Percentiles rank a stretch among this genome's conserved stretches.
These are phyloP conservation scores for Arachis stenosperma DNA, from an alignment of 306 rosid genomes.

Conservation along the genomic window DNA sequence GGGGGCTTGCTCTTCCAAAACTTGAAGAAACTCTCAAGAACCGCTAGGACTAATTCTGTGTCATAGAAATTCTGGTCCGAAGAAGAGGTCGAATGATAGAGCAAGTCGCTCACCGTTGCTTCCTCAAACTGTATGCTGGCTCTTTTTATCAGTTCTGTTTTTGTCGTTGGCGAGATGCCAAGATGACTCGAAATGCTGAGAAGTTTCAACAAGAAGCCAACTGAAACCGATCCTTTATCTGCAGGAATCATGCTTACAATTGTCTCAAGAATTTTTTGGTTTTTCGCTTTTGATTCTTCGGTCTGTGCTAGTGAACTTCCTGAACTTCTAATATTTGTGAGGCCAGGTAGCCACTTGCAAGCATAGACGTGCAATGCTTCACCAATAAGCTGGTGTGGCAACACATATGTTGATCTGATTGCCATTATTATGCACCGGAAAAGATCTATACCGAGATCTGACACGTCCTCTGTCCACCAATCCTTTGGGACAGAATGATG, in stretches of 20 bases:
- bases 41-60: slow-evolving; percentile 68
- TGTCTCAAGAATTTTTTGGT: slow-evolving; percentile 65
- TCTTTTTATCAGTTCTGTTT: slow-evolving; percentile 74
- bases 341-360: slow-evolving; percentile 71
- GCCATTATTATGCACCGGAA: slow-evolving; percentile 78
- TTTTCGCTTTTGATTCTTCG: slow-evolving; percentile 57
- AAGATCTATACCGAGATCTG: slow-evolving; percentile 85
- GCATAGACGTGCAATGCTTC: slow-evolving; percentile 97
- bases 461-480: slow-evolving; percentile 98
- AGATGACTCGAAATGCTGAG: slow-evolving; percentile 54
- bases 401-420: slow-evolving; percentile 66
- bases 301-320: slow-evolving; percentile 50
- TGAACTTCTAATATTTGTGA: slow-evolving; percentile 48
- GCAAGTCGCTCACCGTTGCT: slow-evolving; percentile 75
- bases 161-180: slow-evolving; percentile 69
- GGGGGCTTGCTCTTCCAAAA: slow-evolving; percentile 72
- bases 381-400: slow-evolving; percentile 86
- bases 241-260: slow-evolving; percentile 83
- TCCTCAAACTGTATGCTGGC: slow-evolving; percentile 80
- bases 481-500: slow-evolving; percentile 85
- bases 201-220: slow-evolving; percentile 80
- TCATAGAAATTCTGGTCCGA: slow-evolving; percentile 63
- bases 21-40: slow-evolving; percentile 74
- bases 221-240: slow-evolving; percentile 79
- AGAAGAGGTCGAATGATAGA: slow-evolving; percentile 57